Evolutionary conservation across 495 filamentous ascomycete species (phyloP).

Genomic region (Penicillium flavigenum): DNA sequence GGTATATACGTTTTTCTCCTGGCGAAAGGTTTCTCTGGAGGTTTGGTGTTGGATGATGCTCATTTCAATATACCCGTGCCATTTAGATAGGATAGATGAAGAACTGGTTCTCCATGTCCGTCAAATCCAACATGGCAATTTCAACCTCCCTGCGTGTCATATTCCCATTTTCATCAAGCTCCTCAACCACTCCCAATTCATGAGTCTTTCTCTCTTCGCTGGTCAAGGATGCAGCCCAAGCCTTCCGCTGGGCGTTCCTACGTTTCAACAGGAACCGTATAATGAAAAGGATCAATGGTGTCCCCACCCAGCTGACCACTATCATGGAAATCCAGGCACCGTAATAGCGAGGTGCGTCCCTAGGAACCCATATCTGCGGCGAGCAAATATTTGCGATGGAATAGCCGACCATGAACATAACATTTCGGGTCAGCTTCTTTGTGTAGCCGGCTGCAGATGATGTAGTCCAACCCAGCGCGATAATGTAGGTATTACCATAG

Average conservation of each 20-base stretch:
- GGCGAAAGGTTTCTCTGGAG: neutral
- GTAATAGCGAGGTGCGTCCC: slow-evolving; percentile 23
- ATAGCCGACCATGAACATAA: slow-evolving; percentile 27
- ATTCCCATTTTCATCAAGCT: slow-evolving; percentile 20
- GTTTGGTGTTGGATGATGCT: neutral
- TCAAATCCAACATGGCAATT: slow-evolving; percentile 27
- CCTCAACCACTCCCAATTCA: slow-evolving; percentile 9
- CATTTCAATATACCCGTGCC: neutral
- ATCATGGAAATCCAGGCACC: slow-evolving; percentile 28
- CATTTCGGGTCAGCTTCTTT: slow-evolving; percentile 27
- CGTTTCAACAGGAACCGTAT: slow-evolving; percentile 19
- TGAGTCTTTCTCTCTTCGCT: slow-evolving; percentile 4
- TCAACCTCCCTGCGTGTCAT: slow-evolving; percentile 22
- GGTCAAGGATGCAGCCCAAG: neutral
- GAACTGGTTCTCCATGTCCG: slow-evolving; percentile 28
- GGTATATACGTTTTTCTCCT: neutral
- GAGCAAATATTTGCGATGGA: slow-evolving; percentile 23
- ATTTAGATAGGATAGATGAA: slow-evolving; percentile 25
- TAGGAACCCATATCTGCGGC: slow-evolving; percentile 27
- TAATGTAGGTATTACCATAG: slow-evolving; percentile 28
- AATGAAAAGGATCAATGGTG: slow-evolving; percentile 20
- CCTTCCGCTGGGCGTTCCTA: slow-evolving; percentile 10
- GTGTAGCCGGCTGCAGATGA: slow-evolving; percentile 25
- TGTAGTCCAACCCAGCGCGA: slow-evolving; percentile 26
- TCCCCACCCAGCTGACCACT: slow-evolving; percentile 26